Percentiles rank a stretch among this genome's conserved stretches.
phyloP scores from a whole-genome alignment of 805 yeast genomes.

The Ogataea pignaliae region DNA sequence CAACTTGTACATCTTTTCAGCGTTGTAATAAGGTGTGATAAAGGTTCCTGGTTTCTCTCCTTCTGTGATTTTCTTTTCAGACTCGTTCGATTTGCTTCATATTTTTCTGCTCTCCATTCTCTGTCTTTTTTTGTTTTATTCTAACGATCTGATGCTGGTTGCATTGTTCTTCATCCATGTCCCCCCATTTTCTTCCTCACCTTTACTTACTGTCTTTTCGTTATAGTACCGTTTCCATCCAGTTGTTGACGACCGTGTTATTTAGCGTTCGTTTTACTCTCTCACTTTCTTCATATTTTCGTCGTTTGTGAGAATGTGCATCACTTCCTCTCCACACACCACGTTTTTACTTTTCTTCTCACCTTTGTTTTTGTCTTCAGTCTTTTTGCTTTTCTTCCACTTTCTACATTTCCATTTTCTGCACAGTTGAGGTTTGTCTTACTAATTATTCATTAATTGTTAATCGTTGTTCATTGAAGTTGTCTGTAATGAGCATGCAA shows the following conservation, averaged over 20 bases:
- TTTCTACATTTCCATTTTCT: no score
- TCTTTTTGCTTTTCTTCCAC: no score
- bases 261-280: no score
- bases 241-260: no score
- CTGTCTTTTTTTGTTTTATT: not conserved
- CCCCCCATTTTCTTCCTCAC: not conserved
- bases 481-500: no score
- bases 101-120: not conserved
- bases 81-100: not conserved
- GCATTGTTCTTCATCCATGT: not conserved
- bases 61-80: not conserved
- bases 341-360: not conserved
- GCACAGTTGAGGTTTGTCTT: no score
- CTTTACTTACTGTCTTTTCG: not conserved
- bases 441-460: no score
- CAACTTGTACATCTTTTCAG: slow-evolving; percentile 80
- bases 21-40: slow-evolving; percentile 38
- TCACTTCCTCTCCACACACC: not conserved
- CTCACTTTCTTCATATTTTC: not conserved
- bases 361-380: not conserved
- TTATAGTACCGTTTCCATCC: not conserved
- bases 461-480: no score
- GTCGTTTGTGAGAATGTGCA: not conserved
- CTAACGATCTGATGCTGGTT: not conserved
- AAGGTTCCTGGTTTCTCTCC: not conserved